Evolutionary conservation across 495 filamentous ascomycete genomes (phyloP), one percentile per base, ranked within the genome.

Genomic region (Aspergillus leporis): DNA sequence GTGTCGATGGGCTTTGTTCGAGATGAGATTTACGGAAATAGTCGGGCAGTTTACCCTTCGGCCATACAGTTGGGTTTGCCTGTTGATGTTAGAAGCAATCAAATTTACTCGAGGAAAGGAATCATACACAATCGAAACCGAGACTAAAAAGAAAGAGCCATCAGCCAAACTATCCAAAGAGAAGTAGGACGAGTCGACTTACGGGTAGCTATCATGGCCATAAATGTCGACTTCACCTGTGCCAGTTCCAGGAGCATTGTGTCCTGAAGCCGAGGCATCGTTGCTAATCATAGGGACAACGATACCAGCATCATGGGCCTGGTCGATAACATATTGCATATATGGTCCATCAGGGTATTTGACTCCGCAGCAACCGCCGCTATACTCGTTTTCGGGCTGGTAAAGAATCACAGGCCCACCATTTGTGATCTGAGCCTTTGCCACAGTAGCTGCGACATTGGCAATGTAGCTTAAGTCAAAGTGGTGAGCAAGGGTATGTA

Each of bases 321-420:
- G 87, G 38, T 90, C 79, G 47, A 87, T 81, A 21, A 92, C 83
- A 61, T 86, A 85, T 47, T 85, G 76, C 74, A 93, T 87, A 67
- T 92, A 94, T 4, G 73, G 70, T 0, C 74, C 72, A 61, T 91
- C 81, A 0, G 83, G 85, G 66, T 78, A 85, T 58, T 69, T 64
- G 3, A 73, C 61, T 18, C 72, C 74, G 51, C 66, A 70, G 47
- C 67, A 74, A n/a, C 67, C 75, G 7, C 70, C 65, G 1, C 79
- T 81, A 66, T 92, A 91, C 61, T 92, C 89, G 61, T 92, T 93
- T 65, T 93, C 90, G 0, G 88, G 88, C 73, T 94, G 90, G 41
- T 87, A 78, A 3, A 92, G 76, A 53, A 93, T 90, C 22, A 93
- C 78, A 0, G 88, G 88, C 1, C 90, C 90, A 7, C 87, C 90